These are phyloP conservation scores for Scedosporium minutisporum DNA, from an alignment of 2,329 filamentous ascomycete species.

Conservation along the genomic window DNA sequence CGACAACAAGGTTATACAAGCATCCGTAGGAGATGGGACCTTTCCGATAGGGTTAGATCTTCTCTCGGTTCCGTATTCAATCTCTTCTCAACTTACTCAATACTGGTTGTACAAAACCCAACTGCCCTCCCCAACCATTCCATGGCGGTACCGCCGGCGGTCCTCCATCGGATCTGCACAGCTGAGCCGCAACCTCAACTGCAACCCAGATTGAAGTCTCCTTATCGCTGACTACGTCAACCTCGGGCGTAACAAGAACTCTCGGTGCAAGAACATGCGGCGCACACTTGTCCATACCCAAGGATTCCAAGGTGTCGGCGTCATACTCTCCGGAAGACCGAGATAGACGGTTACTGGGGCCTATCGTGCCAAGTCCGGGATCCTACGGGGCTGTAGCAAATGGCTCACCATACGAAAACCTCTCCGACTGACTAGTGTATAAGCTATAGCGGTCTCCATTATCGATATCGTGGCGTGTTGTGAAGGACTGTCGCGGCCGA, in stretches of 20 bases:
- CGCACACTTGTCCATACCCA: constrained; percentile 10
- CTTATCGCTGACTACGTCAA: constrained; percentile 22
- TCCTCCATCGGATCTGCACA: constrained; percentile 11
- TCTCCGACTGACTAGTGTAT: background rate
- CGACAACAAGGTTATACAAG: constrained; percentile 37
- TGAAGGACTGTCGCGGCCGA: background rate
- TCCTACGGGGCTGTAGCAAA: background rate
- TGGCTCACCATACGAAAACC: background rate
- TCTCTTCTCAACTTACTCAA: background rate
- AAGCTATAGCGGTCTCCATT: constrained; percentile 1
- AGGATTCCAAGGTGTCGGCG: background rate
- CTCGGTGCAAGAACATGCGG: constrained; percentile 24
- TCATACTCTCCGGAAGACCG: background rate
- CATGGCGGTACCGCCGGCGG: background rate
- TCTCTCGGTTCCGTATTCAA: background rate
- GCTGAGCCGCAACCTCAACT: constrained; percentile 35
- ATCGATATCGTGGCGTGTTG: background rate
- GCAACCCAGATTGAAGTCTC: constrained; percentile 35
- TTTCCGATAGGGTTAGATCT: constrained; percentile 12
- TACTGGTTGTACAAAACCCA: background rate
- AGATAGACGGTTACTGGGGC: background rate
- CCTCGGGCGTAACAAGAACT: constrained; percentile 30
- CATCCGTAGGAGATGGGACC: constrained; percentile 33
- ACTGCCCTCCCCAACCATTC: background rate
- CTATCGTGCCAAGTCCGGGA: background rate